Conservation (phyloP, 2,329 filamentous ascomycete genomes). For the Aphanoascus verrucosus region DNA sequence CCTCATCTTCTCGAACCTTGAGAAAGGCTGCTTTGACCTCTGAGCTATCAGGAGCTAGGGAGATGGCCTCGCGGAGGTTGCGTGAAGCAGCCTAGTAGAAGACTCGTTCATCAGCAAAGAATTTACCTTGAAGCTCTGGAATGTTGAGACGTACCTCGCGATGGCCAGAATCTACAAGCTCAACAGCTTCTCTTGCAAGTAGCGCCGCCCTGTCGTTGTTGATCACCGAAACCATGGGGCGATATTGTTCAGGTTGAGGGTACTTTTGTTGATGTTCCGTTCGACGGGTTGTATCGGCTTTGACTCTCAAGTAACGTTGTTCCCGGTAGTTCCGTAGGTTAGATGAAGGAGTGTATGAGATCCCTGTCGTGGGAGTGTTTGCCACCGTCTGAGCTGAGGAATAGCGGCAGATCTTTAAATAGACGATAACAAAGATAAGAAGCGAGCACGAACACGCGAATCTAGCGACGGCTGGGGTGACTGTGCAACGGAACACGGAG, state of each 20-base stretch:
- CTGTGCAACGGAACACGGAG: not conserved
- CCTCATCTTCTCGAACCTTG: constrained; percentile 35
- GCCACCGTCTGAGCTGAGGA: not conserved
- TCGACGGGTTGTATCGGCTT: not conserved
- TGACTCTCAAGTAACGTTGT: not conserved
- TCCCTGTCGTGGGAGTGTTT: not conserved
- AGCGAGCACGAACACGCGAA: not conserved
- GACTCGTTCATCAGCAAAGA: constrained; percentile 3
- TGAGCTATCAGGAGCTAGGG: constrained; percentile 36
- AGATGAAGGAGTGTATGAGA: not conserved
- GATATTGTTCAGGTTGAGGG: not conserved
- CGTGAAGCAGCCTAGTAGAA: constrained; percentile 34
- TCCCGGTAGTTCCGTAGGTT: not conserved
- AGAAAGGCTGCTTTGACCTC: constrained; percentile 38
- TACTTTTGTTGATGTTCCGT: not conserved
- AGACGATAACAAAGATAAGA: constrained; percentile 2
- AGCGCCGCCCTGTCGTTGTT: constrained; percentile 38
- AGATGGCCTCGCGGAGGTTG: constrained; percentile 41
- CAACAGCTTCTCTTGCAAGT: constrained; percentile 39
- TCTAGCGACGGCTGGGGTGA: not conserved
- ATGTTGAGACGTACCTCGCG: constrained; percentile 29
- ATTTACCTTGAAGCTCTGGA: constrained; percentile 4
- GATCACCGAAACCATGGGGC: constrained; percentile 35
- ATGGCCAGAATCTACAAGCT: constrained; percentile 37
- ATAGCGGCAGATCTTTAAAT: not conserved